Conservation (phyloP, 2,329 filamentous ascomycete genomes). For the Colletotrichum sp. region DNA sequence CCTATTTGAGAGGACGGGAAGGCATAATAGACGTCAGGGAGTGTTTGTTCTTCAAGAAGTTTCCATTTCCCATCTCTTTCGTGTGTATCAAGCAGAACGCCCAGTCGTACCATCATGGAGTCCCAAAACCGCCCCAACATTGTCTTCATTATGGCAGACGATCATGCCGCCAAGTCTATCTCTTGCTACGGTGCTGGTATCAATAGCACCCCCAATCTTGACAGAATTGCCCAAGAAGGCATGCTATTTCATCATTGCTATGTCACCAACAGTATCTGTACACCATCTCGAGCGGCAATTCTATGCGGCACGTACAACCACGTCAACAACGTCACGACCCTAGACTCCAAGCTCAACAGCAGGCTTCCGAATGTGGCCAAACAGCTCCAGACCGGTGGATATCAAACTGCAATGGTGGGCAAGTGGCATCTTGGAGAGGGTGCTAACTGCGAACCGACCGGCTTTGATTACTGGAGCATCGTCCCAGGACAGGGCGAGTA, state of each 20-base stretch:
- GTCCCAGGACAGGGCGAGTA: slow-evolving; percentile 58
- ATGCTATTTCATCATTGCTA: slow-evolving; percentile 59
- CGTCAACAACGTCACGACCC: slow-evolving; percentile 56
- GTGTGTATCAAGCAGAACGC: not conserved
- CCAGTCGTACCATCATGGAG: not conserved
- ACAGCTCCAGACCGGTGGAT: slow-evolving; percentile 48
- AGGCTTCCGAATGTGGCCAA: slow-evolving; percentile 57
- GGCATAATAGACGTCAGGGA: not conserved
- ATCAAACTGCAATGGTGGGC: slow-evolving; percentile 57
- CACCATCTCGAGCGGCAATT: slow-evolving; percentile 55
- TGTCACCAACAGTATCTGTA: slow-evolving; percentile 59
- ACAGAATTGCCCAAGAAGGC: slow-evolving; percentile 52
- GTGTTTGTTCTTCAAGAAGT: not conserved
- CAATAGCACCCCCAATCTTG: slow-evolving; percentile 57
- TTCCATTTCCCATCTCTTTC: not conserved
- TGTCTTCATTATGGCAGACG: slow-evolving; percentile 61
- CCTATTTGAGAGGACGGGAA: not conserved
- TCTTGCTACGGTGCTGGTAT: slow-evolving; percentile 54
- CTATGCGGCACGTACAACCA: slow-evolving; percentile 57
- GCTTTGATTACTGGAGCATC: slow-evolving; percentile 57
- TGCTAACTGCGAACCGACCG: slow-evolving; percentile 46
- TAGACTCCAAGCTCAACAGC: slow-evolving; percentile 54
- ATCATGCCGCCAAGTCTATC: slow-evolving; percentile 58
- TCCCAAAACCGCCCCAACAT: slow-evolving; percentile 29
- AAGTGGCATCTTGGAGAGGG: slow-evolving; percentile 62